Conservation (phyloP, 2,329 filamentous ascomycete genomes). For the Mycosphaerella sp. region DNA sequence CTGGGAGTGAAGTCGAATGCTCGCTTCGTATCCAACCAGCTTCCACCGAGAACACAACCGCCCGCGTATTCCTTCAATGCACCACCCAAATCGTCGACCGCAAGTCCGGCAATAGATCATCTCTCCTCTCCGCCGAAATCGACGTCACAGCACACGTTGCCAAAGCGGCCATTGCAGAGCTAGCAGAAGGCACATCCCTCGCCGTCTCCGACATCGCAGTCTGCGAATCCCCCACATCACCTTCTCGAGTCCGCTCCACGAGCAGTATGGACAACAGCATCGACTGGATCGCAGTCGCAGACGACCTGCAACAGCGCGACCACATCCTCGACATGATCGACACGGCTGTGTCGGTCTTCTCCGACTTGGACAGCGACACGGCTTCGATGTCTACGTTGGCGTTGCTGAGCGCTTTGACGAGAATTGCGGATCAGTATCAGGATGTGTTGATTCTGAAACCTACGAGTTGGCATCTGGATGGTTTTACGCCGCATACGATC, state of each 20-base stretch:
- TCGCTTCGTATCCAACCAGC: constrained; percentile 25
- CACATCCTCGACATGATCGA: constrained; percentile 7
- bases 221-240: constrained; percentile 9
- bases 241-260: background rate
- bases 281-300: constrained; percentile 29
- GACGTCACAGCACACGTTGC: constrained; percentile 27
- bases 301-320: constrained; percentile 18
- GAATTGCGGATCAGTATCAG: constrained; percentile 22
- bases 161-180: constrained; percentile 26
- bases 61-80: constrained; percentile 26
- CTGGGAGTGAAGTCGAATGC: constrained; percentile 26
- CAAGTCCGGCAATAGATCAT: constrained; percentile 22
- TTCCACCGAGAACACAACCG: constrained; percentile 6
- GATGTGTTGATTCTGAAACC: constrained; percentile 27
- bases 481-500: constrained; percentile 16
- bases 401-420: constrained; percentile 24
- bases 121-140: constrained; percentile 27
- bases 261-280: constrained; percentile 8
- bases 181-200: constrained; percentile 18
- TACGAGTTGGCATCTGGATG: constrained; percentile 21
- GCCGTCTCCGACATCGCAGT: constrained; percentile 21
- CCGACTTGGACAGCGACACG: constrained; percentile 15
- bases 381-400: constrained; percentile 23
- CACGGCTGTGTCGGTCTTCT: constrained; percentile 11
- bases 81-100: constrained; percentile 27